phyloP scores from a whole-genome alignment of 225 moss, liverwort and hornwort species.

The Ulota crispa region DNA sequence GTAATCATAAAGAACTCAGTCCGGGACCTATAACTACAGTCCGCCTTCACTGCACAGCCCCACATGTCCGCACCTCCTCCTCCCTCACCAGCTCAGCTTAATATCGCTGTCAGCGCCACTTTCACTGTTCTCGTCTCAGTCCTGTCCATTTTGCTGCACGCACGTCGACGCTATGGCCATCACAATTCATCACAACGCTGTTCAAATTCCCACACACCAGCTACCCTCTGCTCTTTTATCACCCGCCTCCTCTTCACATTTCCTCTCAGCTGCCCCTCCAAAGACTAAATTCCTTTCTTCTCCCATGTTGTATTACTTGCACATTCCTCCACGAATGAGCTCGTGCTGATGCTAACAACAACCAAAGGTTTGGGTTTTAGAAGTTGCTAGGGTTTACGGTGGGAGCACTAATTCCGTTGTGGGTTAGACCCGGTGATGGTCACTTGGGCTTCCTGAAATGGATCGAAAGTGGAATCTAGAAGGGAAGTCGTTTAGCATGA shows the following conservation, averaged over 20 bases:
- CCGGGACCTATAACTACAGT: neutral
- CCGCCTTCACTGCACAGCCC: neutral
- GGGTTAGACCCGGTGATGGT: neutral
- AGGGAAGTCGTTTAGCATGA: constrained; percentile 13
- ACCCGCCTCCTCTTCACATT: neutral
- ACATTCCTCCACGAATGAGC: neutral
- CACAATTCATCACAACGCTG: neutral
- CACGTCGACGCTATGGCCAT: neutral
- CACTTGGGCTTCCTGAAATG: neutral
- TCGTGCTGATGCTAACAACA: neutral
- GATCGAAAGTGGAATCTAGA: neutral
- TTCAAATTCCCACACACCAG: neutral
- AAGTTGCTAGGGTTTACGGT: neutral
- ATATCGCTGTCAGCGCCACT: neutral
- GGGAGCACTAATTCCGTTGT: neutral
- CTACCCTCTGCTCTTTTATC: neutral
- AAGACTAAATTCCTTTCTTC: neutral
- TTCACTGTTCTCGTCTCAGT: neutral
- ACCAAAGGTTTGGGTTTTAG: neutral
- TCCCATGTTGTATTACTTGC: neutral
- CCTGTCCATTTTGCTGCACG: neutral
- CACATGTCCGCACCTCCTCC: neutral
- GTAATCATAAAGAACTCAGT: too few species aligned
- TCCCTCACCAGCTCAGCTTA: too few species aligned
- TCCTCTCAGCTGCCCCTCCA: neutral